Evolutionary conservation across 352 stramenopile species (phyloP), one percentile per base, ranked within the genome.

Genomic region (Globisporangium echinulatum): DNA sequence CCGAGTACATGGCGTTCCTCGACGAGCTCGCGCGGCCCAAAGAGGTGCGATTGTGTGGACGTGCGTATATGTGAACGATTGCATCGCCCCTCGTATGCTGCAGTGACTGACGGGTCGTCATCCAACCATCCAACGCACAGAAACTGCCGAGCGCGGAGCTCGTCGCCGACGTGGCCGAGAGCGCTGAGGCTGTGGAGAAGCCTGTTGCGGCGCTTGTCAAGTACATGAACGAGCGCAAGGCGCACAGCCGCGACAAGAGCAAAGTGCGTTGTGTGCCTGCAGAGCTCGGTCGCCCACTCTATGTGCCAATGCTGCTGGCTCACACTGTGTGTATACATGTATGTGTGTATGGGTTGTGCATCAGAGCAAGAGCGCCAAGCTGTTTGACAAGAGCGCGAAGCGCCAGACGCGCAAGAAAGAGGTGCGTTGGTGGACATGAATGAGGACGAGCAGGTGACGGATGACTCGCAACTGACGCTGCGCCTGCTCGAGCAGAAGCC

Each of bases 181-280:
- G 36, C 13, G 63, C 64, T 1, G 77, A 87, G 46, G 60, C 64
- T 14, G 52, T 73, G 37, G 85, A 90, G 48, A 92, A 90, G 42
- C 82, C 82, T 0, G 67, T 94, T 11, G 73, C 85, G 3, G 78
- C 82, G 19, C 65, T 94, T 49, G 85, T 94, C 38, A 85, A 90
- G 67, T 94, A 86, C 62, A 57, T 94, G 58, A 94, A 94, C 54
- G 82, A 92, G 61, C 74, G 79, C 37, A 88, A 87, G 57, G 46
- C 63, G 15, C 68, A 83, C 61, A 75, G 61, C 39, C 82, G 84
- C 49, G 81, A 89, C 50, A 90, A 90, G 56, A 65, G 66, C 48
- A 90, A 88, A 67, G 77, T 88, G 55, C 39, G 71, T 63, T 7
- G 3, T 14, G 8, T 5, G 8, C 10, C 11, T 36, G 42, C 10